Base-by-base conservation (phyloP, 352 stramenopile genomes). In the Blastocystis sp. region DNA sequence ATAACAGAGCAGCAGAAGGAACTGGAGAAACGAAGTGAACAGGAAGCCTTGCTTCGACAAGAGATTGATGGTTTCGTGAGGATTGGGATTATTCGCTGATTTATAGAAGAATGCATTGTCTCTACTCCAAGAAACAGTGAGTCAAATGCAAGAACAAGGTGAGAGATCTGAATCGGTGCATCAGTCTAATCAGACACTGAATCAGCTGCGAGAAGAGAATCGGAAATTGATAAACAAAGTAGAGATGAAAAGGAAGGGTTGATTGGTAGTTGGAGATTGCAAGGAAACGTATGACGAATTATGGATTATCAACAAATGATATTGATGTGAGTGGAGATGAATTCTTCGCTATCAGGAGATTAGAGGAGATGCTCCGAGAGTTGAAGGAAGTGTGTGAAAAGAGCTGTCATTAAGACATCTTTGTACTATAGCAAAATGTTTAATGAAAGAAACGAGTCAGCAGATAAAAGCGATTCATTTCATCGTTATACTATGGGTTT, bases 201-300 rank as follows among this genome's bases (percentile, higher is more conserved):
- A 84, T 24, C 73, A 84, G 56, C 51, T 84, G 56, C 64, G 68
- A 57, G 73, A 84, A 37, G 73, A 84, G 51, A 84, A 84, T 68
- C 73, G 73, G 30, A 64, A 48, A 35, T 42, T 84, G 53, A 84
- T 68, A 17, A 56, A 35, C 27, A 84, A 84, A 37, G 73, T 84
- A 64, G 53, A 37, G 1, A 3, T 40, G 53, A 5, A 30, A 22
- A 30, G 24, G 27, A 56, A 11, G 27, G 4, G 27, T n/a, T 66
- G 51, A 84, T n/a, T n/a, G 48, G 33, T 84, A 84, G 73, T 30
- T 84, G 51, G 73, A 84, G 56, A 84, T 84, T 44, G 73, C 73
- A 30, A 64, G 53, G 56, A 84, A 84, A 57, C 48, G 73, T 35
- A 84, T 84, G 73, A 84, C 73, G 73, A 66, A 64, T 27, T 66